Conservation (phyloP, 2,329 filamentous ascomycete species). For the Trichophyton schoenleinii region DNA sequence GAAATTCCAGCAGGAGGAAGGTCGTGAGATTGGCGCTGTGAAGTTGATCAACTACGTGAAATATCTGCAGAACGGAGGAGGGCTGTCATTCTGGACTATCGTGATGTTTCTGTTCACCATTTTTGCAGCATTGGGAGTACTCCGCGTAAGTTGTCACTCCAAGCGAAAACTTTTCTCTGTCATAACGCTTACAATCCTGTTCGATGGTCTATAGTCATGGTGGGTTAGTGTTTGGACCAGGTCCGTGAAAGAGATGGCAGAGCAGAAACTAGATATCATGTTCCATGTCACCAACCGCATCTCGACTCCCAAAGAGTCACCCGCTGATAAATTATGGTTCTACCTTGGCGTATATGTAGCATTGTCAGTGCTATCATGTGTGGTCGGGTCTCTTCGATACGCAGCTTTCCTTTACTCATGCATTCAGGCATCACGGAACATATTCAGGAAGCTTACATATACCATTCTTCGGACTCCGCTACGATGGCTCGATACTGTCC, state of each 20-base stretch:
- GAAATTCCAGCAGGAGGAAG: constrained; percentile 66
- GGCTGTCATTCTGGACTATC: constrained; percentile 46
- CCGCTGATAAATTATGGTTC: constrained; percentile 36
- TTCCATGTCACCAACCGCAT: constrained; percentile 8
- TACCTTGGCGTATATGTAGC: constrained; percentile 58
- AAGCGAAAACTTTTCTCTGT: not conserved
- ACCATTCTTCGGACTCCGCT: constrained; percentile 58
- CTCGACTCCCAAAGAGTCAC: not conserved
- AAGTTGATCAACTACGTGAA: constrained; percentile 53
- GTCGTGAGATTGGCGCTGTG: constrained; percentile 57
- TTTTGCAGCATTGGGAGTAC: constrained; percentile 44
- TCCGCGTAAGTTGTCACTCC: constrained; percentile 27
- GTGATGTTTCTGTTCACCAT: constrained; percentile 43
- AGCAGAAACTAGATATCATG: constrained; percentile 11
- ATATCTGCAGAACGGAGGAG: constrained; percentile 57
- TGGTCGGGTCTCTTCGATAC: constrained; percentile 52
- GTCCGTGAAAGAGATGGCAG: constrained; percentile 16
- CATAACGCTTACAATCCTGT: not conserved
- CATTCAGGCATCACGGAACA: constrained; percentile 52
- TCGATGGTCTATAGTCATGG: constrained; percentile 25
- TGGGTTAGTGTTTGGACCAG: constrained; percentile 38
- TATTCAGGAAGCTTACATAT: constrained; percentile 56
- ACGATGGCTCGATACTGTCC: constrained; percentile 70
- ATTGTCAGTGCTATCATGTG: constrained; percentile 44
- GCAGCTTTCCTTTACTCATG: constrained; percentile 53